Conservation (phyloP, 352 stramenopile genomes). For the Hyaloperonospora arabidopsidis region DNA sequence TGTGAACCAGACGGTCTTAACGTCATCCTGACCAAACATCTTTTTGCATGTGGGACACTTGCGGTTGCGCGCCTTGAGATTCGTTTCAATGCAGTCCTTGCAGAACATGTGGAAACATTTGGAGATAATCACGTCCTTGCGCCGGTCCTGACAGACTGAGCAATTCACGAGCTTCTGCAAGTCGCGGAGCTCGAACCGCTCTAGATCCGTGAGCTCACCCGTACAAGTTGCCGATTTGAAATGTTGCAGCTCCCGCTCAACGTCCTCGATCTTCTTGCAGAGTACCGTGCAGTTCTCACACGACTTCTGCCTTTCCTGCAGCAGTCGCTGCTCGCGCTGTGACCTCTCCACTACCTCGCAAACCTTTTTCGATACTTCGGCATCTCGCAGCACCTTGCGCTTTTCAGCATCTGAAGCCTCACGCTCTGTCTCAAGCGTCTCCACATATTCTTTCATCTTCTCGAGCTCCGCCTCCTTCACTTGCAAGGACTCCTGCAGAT, state of each 20-base stretch:
- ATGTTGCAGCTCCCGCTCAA: slow-evolving; percentile 36
- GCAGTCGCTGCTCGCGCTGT: slow-evolving; percentile 44
- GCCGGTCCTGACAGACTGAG: slow-evolving; percentile 75
- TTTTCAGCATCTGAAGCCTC: slow-evolving; percentile 48
- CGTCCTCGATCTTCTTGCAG: slow-evolving; percentile 45
- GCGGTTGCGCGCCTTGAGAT: slow-evolving; percentile 83
- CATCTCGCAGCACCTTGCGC: slow-evolving; percentile 45
- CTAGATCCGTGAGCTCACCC: slow-evolving; percentile 52
- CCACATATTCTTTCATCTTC: slow-evolving; percentile 56
- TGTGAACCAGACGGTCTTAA: slow-evolving; percentile 81
- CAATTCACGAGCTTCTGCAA: slow-evolving; percentile 81
- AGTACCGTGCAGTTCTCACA: slow-evolving; percentile 54
- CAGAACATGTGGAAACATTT: slow-evolving; percentile 88
- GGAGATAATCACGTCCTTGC: slow-evolving; percentile 83
- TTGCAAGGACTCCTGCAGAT: slow-evolving; percentile 44
- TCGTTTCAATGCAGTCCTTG: slow-evolving; percentile 82
- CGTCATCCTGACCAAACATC: slow-evolving; percentile 86
- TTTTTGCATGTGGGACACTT: slow-evolving; percentile 88
- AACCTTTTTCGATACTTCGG: slow-evolving; percentile 58
- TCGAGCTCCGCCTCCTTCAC: slow-evolving; percentile 54
- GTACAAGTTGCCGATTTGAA: slow-evolving; percentile 27
- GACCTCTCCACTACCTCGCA: slow-evolving; percentile 43
- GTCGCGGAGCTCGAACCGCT: slow-evolving; percentile 75
- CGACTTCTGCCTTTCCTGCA: slow-evolving; percentile 44
- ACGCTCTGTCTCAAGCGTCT: slow-evolving; percentile 46